Base-by-base conservation (phyloP, 2,329 filamentous ascomycete species). In the Colletotrichum sansevieriae region DNA sequence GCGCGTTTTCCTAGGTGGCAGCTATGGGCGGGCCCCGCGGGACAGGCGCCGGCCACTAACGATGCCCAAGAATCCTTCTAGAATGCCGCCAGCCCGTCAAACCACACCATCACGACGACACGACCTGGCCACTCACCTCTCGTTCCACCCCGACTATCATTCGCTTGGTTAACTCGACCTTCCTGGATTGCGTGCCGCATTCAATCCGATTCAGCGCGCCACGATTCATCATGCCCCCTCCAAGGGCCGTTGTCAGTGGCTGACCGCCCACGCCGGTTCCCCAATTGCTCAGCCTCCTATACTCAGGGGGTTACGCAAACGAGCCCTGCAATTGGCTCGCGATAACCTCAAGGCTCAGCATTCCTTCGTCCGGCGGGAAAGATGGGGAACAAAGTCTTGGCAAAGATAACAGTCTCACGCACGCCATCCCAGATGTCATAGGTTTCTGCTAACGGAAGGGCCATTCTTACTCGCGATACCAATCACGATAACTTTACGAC, bases 401-500 rank as follows among this genome's bases (percentile, higher is more conserved):
- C 65, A 68, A 68, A 68, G 65, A 68, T 68, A 68, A 68, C 65
- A 47, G 20, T 55, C 41, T 55, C 29, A 59, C 55, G 51, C 55
- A 7, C 25, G 9, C 12, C 15, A 55, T 56, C 18, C 41, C 41
- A n/a, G 9, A n/a, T 46, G 54, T 67, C 64, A 67, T 63, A 44
- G 33, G 13, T 43, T 56, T 63, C 58, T 67, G 63, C 63, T 29
- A 63, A 58, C 43, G 43, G 22, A n/a, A 54, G 25, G 56, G 22
- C 52, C 33, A 56, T 29, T 12, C 37, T 35, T 33, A 37, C 44
- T 35, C 10, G 35, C 65, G 54, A 61, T 61, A 65, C 43, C 65
- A 41, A 22, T 12, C 18, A n/a, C 15, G 65, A 68, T 58, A 44
- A 29, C 55, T n/a, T 12, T 11, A n/a, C 20, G 61, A 68, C 51